Evolutionary conservation across 805 yeast genomes (phyloP).

Genomic region (Candida rishiriensis): DNA sequence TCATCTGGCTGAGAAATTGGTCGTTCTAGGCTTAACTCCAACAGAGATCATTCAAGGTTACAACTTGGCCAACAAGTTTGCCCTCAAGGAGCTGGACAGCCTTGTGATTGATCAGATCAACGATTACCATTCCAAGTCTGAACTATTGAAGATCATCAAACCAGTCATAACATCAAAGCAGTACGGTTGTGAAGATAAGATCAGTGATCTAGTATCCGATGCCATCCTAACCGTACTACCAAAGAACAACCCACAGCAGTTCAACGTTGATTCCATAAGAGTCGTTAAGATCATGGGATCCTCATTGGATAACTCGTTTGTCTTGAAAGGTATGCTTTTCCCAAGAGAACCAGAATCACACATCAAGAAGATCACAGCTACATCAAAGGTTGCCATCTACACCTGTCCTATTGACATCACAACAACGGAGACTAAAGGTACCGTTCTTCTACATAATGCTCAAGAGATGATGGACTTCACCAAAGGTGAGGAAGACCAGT

Average conservation of each 20-base stretch:
- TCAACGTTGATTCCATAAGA: constrained; percentile 90
- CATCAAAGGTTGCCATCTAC: constrained; percentile 85
- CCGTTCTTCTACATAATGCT: constrained; percentile 92
- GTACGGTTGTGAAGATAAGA: constrained; percentile 77
- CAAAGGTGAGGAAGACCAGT: constrained; percentile 92
- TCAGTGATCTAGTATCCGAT: constrained; percentile 75
- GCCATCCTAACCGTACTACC: constrained; percentile 81
- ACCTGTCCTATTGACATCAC: constrained; percentile 94
- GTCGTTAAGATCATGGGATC: constrained; percentile 97
- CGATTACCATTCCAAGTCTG: constrained; percentile 48
- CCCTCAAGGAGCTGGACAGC: constrained; percentile 61
- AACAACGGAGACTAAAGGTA: constrained; percentile 97
- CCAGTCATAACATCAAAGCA: constrained; percentile 94
- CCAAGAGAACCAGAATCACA: constrained; percentile 96
- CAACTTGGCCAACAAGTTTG: constrained; percentile 77
- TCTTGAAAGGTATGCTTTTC: constrained; percentile 96
- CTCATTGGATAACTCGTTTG: constrained; percentile 65
- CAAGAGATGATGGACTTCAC: constrained; percentile 95
- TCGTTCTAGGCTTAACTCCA: constrained; percentile 81
- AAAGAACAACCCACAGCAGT: constrained; percentile 53
- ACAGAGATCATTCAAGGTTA: constrained; percentile 93
- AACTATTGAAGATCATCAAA: constrained; percentile 67
- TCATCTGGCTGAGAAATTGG: constrained; percentile 78
- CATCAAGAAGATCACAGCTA: constrained; percentile 54
- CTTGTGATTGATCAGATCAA: constrained; percentile 58